Evolutionary conservation across 2,329 filamentous ascomycete genomes (phyloP).

Genomic region (Epichloe scottii): DNA sequence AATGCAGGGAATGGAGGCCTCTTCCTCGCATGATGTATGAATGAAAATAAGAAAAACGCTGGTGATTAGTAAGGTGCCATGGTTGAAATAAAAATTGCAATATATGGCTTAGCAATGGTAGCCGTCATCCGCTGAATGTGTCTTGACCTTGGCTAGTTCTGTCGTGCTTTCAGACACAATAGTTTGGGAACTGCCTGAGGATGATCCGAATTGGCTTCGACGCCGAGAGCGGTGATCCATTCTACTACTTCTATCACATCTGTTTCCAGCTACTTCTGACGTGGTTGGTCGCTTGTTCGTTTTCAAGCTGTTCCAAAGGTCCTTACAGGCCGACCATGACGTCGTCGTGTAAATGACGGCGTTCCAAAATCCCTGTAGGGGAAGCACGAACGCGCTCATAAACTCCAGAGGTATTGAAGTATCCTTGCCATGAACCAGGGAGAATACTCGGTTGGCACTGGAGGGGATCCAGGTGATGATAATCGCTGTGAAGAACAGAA

Average conservation of each 20-base stretch:
- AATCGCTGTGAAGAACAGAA: constrained; percentile 60
- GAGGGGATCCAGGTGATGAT: constrained; percentile 68
- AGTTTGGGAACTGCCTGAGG: constrained; percentile 18
- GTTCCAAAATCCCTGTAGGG: constrained; percentile 79
- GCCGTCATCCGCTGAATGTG: constrained; percentile 22
- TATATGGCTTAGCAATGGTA: background rate
- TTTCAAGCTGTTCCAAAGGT: constrained; percentile 27
- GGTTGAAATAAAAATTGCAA: background rate
- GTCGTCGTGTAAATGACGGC: constrained; percentile 62
- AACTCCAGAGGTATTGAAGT: constrained; percentile 51
- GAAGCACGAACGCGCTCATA: constrained; percentile 61
- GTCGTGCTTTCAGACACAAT: constrained; percentile 40
- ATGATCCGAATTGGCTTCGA: constrained; percentile 18
- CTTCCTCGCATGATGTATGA: too few relatives aligned
- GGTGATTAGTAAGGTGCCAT: too few relatives aligned
- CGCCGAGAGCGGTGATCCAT: background rate
- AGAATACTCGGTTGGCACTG: constrained; percentile 64
- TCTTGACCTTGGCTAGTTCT: constrained; percentile 30
- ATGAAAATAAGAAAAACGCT: too few relatives aligned
- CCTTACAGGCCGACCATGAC: constrained; percentile 50
- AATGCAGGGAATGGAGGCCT: too few relatives aligned
- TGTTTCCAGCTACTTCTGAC: constrained; percentile 21
- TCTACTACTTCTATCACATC: constrained; percentile 1
- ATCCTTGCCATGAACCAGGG: constrained; percentile 42
- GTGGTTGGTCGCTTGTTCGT: constrained; percentile 17